phyloP scores from a whole-genome alignment of 331 rosid genomes.

The Pyracantha coccinea region DNA sequence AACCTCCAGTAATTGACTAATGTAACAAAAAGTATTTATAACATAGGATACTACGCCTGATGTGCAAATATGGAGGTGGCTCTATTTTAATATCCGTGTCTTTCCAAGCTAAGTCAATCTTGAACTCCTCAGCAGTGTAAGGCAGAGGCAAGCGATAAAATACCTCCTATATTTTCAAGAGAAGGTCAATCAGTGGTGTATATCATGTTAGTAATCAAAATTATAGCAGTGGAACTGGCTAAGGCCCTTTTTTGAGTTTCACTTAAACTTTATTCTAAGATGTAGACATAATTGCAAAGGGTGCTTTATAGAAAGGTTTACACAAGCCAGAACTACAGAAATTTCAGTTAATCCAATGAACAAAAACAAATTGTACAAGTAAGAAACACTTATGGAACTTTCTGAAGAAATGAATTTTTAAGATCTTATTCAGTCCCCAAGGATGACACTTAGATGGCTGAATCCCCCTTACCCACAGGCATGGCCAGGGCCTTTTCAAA shows the following conservation, averaged over 20 bases:
- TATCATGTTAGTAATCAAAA: neutral
- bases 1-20: constrained; percentile 8
- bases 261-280: neutral
- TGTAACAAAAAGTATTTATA: constrained; percentile 2
- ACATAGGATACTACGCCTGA: constrained; percentile 80
- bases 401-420: neutral
- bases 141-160: constrained; percentile 78
- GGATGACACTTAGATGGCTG: no score
- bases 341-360: neutral
- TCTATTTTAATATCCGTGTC: constrained; percentile 59
- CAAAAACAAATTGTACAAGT: neutral
- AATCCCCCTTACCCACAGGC: no score
- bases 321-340: neutral
- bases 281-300: neutral
- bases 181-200: neutral
- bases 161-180: constrained; percentile 42
- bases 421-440: neutral
- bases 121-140: constrained; percentile 65
- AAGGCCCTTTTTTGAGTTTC: neutral
- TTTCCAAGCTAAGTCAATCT: constrained; percentile 66
- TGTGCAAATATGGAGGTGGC: constrained; percentile 70
- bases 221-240: neutral
- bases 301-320: neutral
- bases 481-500: no score
- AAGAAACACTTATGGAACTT: neutral